phyloP scores from a whole-genome alignment of 1,284 basidiomycete genomes.

The Tilletiaria anomala region DNA sequence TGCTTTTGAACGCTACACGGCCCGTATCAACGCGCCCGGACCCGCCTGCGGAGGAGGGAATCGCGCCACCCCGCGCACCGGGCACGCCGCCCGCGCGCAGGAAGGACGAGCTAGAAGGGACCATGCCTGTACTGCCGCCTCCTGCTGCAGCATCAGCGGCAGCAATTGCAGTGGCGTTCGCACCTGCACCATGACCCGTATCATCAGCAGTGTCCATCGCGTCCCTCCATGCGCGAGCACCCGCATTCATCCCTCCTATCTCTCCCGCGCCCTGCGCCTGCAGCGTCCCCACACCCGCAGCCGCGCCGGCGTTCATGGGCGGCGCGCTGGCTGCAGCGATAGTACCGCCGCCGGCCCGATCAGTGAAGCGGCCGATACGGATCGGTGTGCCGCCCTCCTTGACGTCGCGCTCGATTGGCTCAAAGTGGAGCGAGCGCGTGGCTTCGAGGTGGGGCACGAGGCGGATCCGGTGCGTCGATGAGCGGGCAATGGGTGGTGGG shows the following conservation, averaged over 20 bases:
- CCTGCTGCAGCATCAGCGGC: too few relatives aligned
- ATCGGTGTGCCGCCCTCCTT: constrained; percentile 46
- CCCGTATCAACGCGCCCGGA: constrained; percentile 19
- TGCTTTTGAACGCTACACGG: constrained; percentile 74
- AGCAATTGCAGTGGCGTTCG: too few relatives aligned
- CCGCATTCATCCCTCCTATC: too few relatives aligned
- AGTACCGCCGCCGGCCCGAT: constrained; percentile 42
- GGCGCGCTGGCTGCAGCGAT: constrained; percentile 4
- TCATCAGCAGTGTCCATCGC: too few relatives aligned
- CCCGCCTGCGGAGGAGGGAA: too few relatives aligned
- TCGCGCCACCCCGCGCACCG: constrained; percentile 51
- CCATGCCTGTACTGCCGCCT: too few relatives aligned
- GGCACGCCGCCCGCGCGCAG: constrained; percentile 10
- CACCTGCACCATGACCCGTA: constrained; percentile 40
- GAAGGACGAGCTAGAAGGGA: not conserved
- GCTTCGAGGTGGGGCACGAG: constrained; percentile 88
- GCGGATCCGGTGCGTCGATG: constrained; percentile 47
- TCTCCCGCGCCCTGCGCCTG: not conserved
- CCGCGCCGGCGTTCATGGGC: too few relatives aligned
- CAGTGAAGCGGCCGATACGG: constrained; percentile 82
- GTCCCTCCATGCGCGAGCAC: too few relatives aligned
- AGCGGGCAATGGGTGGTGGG: constrained; percentile 8
- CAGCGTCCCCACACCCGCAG: constrained; percentile 1
- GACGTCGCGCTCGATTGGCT: constrained; percentile 76
- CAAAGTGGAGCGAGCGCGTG: constrained; percentile 75